A percentile compares a stretch with the other conserved stretches of the same genome.
Evolutionary conservation across 805 yeast species (phyloP).

Genomic region (Komagataella phaffii): DNA sequence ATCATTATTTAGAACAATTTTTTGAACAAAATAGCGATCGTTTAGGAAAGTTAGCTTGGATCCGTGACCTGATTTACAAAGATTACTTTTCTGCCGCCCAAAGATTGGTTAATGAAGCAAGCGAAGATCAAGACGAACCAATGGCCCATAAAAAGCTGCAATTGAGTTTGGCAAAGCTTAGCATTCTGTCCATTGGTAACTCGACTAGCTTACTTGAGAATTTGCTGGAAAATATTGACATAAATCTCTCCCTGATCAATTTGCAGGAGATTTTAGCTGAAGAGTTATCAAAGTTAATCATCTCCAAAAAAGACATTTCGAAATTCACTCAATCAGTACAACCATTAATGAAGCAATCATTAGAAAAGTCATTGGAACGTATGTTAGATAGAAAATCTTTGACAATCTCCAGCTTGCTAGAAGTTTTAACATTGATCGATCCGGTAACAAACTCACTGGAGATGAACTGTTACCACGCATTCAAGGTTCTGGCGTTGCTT

Average conservation of each 20-base stretch:
- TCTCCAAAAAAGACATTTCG: slow-evolving; percentile 12
- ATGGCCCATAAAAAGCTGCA: slow-evolving; percentile 37
- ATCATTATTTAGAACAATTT: slow-evolving; percentile 34
- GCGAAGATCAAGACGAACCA: slow-evolving; percentile 22
- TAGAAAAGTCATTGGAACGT: slow-evolving; percentile 12
- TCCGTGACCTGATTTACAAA: slow-evolving; percentile 40
- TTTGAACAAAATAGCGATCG: slow-evolving; percentile 25
- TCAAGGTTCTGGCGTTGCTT: slow-evolving; percentile 33
- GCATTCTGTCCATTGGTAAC: slow-evolving; percentile 30
- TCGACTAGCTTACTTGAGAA: slow-evolving; percentile 10
- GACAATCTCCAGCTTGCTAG: slow-evolving; percentile 29
- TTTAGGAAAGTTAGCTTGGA: slow-evolving; percentile 57
- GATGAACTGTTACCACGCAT: slow-evolving; percentile 27
- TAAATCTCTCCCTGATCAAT: slow-evolving; percentile 14
- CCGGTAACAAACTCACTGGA: slow-evolving; percentile 15
- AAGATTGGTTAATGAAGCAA: slow-evolving; percentile 28
- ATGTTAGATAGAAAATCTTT: slow-evolving; percentile 26
- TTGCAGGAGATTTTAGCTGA: slow-evolving; percentile 6
- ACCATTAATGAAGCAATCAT: slow-evolving; percentile 11
- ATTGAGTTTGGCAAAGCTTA: slow-evolving; percentile 60
- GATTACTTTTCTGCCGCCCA: slow-evolving; percentile 37
- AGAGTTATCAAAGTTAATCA: slow-evolving; percentile 11
- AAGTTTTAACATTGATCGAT: slow-evolving; percentile 31
- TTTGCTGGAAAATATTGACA: slow-evolving; percentile 31
- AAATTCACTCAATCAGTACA: slow-evolving; percentile 6